Evolutionary conservation across 192 early-diverging fungal genomes (phyloP).

Genomic region (Linnemannia elongata): DNA sequence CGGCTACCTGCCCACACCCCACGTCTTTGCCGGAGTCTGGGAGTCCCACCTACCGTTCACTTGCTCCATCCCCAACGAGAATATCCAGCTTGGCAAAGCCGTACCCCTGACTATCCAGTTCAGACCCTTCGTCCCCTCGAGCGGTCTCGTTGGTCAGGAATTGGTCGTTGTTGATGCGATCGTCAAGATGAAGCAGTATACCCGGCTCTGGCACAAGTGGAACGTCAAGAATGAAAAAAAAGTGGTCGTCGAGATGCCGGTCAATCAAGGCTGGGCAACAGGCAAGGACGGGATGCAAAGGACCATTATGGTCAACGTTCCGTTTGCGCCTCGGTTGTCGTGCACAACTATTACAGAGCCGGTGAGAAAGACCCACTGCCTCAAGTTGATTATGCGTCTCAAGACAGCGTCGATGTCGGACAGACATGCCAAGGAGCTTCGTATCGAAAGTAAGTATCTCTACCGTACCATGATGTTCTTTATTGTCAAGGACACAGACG

Average conservation of each 20-base stretch:
- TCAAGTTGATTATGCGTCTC: slow-evolving; percentile 45
- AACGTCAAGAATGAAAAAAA: slow-evolving; percentile 45
- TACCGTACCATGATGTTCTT: neutral
- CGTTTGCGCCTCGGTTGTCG: slow-evolving; percentile 33
- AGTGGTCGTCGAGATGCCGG: slow-evolving; percentile 14
- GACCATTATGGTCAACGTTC: slow-evolving; percentile 26
- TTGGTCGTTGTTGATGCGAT: slow-evolving; percentile 30
- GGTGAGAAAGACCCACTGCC: slow-evolving; percentile 39
- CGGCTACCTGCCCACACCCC: slow-evolving; percentile 13
- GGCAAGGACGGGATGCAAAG: slow-evolving; percentile 20
- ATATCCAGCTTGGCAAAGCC: slow-evolving; percentile 17
- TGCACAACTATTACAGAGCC: slow-evolving; percentile 36
- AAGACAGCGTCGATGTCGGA: slow-evolving; percentile 28
- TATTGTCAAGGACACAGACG: neutral
- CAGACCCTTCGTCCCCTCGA: slow-evolving; percentile 25
- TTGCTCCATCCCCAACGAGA: slow-evolving; percentile 24
- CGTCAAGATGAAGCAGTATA: slow-evolving; percentile 48
- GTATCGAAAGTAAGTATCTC: slow-evolving; percentile 40
- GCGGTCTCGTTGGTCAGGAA: slow-evolving; percentile 37
- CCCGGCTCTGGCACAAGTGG: slow-evolving; percentile 36
- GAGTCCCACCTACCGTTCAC: slow-evolving; percentile 30
- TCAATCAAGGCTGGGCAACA: slow-evolving; percentile 27
- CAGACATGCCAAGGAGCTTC: slow-evolving; percentile 34
- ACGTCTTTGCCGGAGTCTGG: slow-evolving; percentile 30
- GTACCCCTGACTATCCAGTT: slow-evolving; percentile 32